Percentiles rank a stretch among this genome's conserved stretches.
These are phyloP conservation scores for Haplographium delicatum DNA, from an alignment of 495 filamentous ascomycete species.

Conservation along the genomic window DNA sequence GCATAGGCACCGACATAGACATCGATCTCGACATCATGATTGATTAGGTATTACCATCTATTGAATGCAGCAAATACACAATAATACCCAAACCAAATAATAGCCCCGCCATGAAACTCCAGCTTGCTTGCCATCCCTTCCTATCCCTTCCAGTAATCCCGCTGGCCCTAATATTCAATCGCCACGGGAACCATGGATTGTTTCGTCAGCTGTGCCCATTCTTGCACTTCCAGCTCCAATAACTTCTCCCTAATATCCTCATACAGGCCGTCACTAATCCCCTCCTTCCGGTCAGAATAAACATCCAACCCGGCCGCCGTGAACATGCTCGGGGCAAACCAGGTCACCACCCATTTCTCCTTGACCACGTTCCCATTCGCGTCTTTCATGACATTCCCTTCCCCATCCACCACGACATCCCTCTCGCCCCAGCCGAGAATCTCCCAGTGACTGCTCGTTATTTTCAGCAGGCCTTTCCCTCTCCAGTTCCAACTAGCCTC, in stretches of 20 bases:
- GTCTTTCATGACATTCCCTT: too few relatives aligned
- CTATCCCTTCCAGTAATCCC: not conserved
- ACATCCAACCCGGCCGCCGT: conserved; percentile 72
- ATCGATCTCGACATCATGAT: conserved; percentile 5
- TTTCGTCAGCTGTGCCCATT: conserved; percentile 35
- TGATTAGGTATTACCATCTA: not conserved
- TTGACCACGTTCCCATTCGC: too few relatives aligned
- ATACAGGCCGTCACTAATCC: conserved; percentile 42
- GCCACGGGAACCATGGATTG: conserved; percentile 40
- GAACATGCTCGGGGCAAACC: conserved; percentile 69
- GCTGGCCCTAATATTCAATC: conserved; percentile 24
- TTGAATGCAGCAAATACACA: not conserved
- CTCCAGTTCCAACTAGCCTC: conserved; percentile 61
- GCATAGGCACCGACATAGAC: conserved; percentile 17
- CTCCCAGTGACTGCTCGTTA: conserved; percentile 67
- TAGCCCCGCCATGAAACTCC: not conserved
- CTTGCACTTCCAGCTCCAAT: conserved; percentile 32
- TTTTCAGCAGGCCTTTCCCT: conserved; percentile 60
- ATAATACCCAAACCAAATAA: not conserved
- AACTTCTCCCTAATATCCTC: conserved; percentile 41
- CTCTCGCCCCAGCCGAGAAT: conserved; percentile 56
- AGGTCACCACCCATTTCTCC: conserved; percentile 62
- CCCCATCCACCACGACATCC: conserved; percentile 23
- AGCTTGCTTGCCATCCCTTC: not conserved
- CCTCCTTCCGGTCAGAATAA: conserved; percentile 40